These are phyloP conservation scores for Suhomyces ambrosiae DNA, from an alignment of 1,139 yeast species.

Conservation along the genomic window DNA sequence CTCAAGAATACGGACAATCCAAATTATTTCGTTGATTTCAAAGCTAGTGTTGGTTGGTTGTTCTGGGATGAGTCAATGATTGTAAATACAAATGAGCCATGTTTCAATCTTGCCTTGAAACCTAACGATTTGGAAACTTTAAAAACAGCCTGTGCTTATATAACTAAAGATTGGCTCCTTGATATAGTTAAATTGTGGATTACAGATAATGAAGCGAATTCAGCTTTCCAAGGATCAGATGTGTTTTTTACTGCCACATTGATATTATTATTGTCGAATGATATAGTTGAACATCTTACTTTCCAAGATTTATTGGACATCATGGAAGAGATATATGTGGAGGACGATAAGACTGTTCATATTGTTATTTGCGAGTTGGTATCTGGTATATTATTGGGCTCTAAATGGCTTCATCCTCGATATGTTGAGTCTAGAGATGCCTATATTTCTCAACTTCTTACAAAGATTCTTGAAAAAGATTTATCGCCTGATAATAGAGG, in stretches of 20 bases:
- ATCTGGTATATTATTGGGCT: slow-evolving; percentile 57
- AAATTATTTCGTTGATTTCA: slow-evolving; percentile 57
- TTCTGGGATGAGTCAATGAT: slow-evolving; percentile 69
- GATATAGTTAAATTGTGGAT: slow-evolving; percentile 57
- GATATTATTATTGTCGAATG: slow-evolving; percentile 47
- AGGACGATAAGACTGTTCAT: slow-evolving; percentile 66
- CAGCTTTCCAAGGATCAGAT: slow-evolving; percentile 63
- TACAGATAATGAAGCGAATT: slow-evolving; percentile 63
- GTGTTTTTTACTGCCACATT: slow-evolving; percentile 55
- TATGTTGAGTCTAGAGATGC: slow-evolving; percentile 43
- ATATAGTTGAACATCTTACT: slow-evolving; percentile 33
- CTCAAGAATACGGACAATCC: slow-evolving; percentile 53
- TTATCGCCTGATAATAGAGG: slow-evolving; percentile 75
- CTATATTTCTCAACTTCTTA: slow-evolving; percentile 47
- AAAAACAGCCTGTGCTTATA: slow-evolving; percentile 42
- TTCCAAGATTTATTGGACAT: slow-evolving; percentile 53
- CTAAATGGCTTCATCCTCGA: slow-evolving; percentile 37
- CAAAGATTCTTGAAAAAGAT: slow-evolving; percentile 54
- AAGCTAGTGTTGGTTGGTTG: slow-evolving; percentile 67
- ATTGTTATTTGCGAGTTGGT: slow-evolving; percentile 63
- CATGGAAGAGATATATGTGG: slow-evolving; percentile 53
- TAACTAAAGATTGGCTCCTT: slow-evolving; percentile 62
- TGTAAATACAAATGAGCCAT: slow-evolving; percentile 43
- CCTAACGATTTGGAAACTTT: slow-evolving; percentile 45
- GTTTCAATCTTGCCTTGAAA: slow-evolving; percentile 30